Evolutionary conservation across 2,329 filamentous ascomycete species (phyloP).

Genomic region (Lachnellula suecica): DNA sequence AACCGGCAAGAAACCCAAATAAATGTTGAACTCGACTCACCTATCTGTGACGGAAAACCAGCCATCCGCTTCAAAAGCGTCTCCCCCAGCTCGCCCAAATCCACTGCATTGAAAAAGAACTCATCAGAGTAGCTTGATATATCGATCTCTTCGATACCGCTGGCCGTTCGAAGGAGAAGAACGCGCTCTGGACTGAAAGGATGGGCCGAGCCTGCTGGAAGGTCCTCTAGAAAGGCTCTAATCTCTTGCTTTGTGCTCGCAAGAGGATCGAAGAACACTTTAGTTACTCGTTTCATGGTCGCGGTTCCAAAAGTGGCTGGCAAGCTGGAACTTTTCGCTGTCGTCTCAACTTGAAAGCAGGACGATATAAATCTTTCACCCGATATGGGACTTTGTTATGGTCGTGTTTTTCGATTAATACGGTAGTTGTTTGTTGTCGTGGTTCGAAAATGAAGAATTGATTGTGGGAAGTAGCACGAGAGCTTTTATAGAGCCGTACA

Average conservation of each 20-base stretch:
- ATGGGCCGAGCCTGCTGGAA: constrained; percentile 25
- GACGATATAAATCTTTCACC: no score
- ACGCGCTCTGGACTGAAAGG: constrained; percentile 23
- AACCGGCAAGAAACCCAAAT: no score
- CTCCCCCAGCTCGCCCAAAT: constrained; percentile 27
- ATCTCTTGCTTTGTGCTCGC: constrained; percentile 24
- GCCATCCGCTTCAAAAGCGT: constrained; percentile 24
- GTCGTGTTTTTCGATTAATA: no score
- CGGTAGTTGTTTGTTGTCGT: no score
- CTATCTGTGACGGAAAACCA: constrained; percentile 15
- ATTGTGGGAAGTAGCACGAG: no score
- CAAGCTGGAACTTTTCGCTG: no score
- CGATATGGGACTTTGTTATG: no score
- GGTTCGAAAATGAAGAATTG: no score
- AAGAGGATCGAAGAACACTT: constrained; percentile 29
- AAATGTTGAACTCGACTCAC: no score
- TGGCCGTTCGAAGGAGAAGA: constrained; percentile 18
- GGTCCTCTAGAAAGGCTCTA: constrained; percentile 15
- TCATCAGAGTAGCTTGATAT: constrained; percentile 27
- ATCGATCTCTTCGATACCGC: constrained; percentile 23
- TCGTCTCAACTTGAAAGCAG: no score
- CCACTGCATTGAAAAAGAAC: constrained; percentile 29
- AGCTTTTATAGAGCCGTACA: no score
- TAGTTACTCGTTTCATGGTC: constrained; percentile 23
- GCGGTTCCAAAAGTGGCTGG: no score